These are phyloP conservation scores for Lentinula lateritia DNA, from an alignment of 768 basidiomycete species.

Conservation along the genomic window DNA sequence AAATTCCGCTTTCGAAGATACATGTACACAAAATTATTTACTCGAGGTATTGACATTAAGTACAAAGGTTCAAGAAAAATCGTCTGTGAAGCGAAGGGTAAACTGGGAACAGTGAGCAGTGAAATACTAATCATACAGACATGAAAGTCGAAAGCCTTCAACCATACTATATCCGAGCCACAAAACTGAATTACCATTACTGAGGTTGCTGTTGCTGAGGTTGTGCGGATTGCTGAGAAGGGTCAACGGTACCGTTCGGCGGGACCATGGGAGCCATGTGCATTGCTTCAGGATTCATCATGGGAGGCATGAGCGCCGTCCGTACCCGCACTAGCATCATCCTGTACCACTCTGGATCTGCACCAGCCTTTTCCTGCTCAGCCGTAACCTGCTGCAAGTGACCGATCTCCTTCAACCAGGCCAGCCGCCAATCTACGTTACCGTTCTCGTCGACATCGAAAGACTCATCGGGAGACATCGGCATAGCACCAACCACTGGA, in stretches of 20 bases:
- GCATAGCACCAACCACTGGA: conserved; percentile 47
- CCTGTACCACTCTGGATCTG: conserved; percentile 79
- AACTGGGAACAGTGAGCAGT: not conserved
- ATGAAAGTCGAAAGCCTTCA: not conserved
- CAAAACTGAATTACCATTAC: not conserved
- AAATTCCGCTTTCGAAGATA: not conserved
- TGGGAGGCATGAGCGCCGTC: conserved; percentile 56
- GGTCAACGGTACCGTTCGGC: not conserved
- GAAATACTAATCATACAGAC: not conserved
- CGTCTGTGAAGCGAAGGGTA: not conserved
- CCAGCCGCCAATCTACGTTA: conserved; percentile 72
- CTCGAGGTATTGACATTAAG: not conserved
- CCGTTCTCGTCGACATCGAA: conserved; percentile 75
- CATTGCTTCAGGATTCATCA: conserved; percentile 14
- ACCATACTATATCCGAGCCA: not conserved
- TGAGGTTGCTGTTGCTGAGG: not conserved
- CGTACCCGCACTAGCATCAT: conserved; percentile 83
- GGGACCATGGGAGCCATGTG: conserved; percentile 6
- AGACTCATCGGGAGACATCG: conserved; percentile 58
- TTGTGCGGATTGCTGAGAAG: not conserved
- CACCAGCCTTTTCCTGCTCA: conserved; percentile 79
- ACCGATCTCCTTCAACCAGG: conserved; percentile 77
- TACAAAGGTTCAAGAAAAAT: not conserved
- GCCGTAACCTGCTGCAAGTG: conserved; percentile 70
- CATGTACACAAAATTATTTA: not conserved